Conservation (phyloP, 148 eudicot genomes). For the Vaccinium darrowii region DNA sequence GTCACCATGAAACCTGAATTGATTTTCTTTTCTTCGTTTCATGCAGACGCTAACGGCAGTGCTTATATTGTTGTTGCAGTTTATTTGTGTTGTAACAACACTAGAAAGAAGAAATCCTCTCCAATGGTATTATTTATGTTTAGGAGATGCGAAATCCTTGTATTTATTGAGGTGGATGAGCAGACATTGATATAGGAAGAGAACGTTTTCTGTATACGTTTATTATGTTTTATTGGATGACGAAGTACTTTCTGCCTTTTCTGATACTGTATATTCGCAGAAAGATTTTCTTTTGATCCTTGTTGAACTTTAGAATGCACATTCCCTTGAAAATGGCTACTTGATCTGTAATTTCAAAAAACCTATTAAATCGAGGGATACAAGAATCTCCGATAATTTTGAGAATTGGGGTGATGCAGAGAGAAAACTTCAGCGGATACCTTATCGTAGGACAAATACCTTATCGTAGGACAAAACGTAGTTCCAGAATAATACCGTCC, state of each 20-base stretch:
- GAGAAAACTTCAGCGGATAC: background rate
- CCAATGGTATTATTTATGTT: background rate
- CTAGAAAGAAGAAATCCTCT: conserved; percentile 13
- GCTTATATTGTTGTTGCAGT: background rate
- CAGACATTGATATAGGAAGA: background rate
- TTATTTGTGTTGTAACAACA: background rate
- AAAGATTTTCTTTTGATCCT: background rate
- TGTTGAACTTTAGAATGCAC: background rate
- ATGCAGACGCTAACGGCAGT: conserved; percentile 12
- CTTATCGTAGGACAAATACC: background rate
- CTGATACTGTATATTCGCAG: background rate
- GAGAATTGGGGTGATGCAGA: no score
- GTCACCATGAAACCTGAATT: background rate
- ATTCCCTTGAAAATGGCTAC: background rate
- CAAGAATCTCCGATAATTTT: no score
- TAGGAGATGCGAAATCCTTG: background rate
- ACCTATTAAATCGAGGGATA: no score
- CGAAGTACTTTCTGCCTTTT: background rate
- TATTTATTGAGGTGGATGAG: background rate
- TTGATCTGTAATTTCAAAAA: background rate
- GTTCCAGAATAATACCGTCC: background rate
- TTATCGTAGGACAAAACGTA: background rate
- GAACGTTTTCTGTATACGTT: background rate
- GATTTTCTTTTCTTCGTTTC: background rate
- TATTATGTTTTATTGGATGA: background rate